phyloP scores from a whole-genome alignment of 371 early-diverging fungal species.

The Nosema muscidifuracis region DNA sequence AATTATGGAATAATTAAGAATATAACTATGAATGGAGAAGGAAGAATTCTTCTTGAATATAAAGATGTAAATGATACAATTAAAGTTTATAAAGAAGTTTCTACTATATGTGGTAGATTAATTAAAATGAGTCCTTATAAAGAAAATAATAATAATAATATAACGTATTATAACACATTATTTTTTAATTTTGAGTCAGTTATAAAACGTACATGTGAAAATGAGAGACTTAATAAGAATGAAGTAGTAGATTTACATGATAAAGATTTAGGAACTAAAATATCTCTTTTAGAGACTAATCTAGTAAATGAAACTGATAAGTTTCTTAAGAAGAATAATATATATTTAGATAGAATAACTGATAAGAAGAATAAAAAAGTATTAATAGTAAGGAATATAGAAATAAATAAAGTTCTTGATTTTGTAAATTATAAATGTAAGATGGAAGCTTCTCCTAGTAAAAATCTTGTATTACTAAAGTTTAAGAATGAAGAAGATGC shows the following conservation, averaged over 20 bases:
- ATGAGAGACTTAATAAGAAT: constrained; percentile 59
- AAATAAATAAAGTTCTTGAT: constrained; percentile 39
- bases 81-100: constrained; percentile 33
- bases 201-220: constrained; percentile 51
- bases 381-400: constrained; percentile 50
- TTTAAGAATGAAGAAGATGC: constrained; percentile 59
- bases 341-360: constrained; percentile 34
- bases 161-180: constrained; percentile 52
- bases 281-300: constrained; percentile 60
- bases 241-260: constrained; percentile 57
- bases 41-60: constrained; percentile 43
- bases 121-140: constrained; percentile 40
- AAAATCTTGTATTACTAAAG: constrained; percentile 56
- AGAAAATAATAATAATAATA: constrained; percentile 28
- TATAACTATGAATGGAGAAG: no score
- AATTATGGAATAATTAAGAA: no score
- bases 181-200: constrained; percentile 63
- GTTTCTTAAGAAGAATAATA: constrained; percentile 56
- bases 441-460: constrained; percentile 57
- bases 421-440: constrained; percentile 23
- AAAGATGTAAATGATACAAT: constrained; percentile 44
- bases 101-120: constrained; percentile 44
- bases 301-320: constrained; percentile 59
- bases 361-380: constrained; percentile 21
- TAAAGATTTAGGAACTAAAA: constrained; percentile 55